Base-by-base conservation (phyloP, 2,329 filamentous ascomycete genomes). In the Neurospora crassa region DNA sequence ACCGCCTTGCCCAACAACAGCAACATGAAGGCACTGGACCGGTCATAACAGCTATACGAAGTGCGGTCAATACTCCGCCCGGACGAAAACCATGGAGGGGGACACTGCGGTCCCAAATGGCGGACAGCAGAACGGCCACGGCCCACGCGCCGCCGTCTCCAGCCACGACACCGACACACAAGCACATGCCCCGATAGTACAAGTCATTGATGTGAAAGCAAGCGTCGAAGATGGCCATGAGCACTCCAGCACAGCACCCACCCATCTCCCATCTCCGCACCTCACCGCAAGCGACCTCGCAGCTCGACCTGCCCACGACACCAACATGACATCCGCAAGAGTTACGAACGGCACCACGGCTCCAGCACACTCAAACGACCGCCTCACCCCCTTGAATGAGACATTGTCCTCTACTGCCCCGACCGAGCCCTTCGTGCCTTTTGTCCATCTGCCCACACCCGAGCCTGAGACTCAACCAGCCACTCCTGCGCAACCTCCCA, bases 351-450 rank as follows among this genome's bases (percentile, higher is more conserved):
- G 74, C 18, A 73, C 76, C 3, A 75, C 76, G 11, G 76, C 74
- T 8, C 74, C 76, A n/a, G 76, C 77, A 16, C 71, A 74, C 1
- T 75, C 74, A 11, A 74, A 73, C 72, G 76, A 75, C 6, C 76
- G 76, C 72, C 75, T 74, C 40, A 77, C 73, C 69, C 74, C 76
- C 67, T 72, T 29, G 69, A 75, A 76, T 20, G 59, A 41, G 1
- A 41, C 43, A 7, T 68, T 68, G 16, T 69, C 45, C 40, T 69
- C 72, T n/a, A 63, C 71, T 14, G 5, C 37, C 0, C 34, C 68
- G 18, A 24, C 73, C 24, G 68, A 70, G 1, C 16, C 59, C 1
- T 40, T 20, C 34, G 47, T 40, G 18, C 37, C 40, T 18, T 24
- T 20, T 34, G 47, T n/a, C 24, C 37, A 34, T 34, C 69, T 24